phyloP scores from a whole-genome alignment of 768 basidiomycete genomes.

The Cystobasidium tubakii region DNA sequence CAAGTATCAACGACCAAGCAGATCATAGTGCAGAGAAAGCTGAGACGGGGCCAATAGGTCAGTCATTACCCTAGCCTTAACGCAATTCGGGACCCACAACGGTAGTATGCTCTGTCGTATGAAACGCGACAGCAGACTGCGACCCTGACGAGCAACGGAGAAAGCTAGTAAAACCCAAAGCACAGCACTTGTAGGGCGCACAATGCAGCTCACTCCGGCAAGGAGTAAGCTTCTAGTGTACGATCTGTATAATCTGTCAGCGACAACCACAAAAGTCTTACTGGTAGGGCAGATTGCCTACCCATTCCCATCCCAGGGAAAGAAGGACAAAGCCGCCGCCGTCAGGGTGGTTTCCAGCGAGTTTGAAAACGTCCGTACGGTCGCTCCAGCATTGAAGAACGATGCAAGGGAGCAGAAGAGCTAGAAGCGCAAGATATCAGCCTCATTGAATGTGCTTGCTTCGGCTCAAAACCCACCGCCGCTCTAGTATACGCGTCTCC shows the following conservation, averaged over 20 bases:
- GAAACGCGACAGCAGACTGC: neutral
- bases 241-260: neutral
- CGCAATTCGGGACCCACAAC: neutral
- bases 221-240: conserved; percentile 54
- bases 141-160: neutral
- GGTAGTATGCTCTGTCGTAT: neutral
- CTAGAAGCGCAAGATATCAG: neutral
- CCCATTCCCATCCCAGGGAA: conserved; percentile 52
- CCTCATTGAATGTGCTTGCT: neutral
- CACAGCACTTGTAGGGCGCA: conserved; percentile 81
- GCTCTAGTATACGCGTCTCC: neutral
- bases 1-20: conserved; percentile 59
- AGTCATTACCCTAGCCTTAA: neutral
- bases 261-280: too few relatives aligned
- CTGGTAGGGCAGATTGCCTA: too few relatives aligned
- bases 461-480: conserved; percentile 2
- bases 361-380: conserved; percentile 85
- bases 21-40: neutral
- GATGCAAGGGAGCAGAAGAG: conserved; percentile 66
- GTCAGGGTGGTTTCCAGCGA: conserved; percentile 84
- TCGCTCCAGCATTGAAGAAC: conserved; percentile 74
- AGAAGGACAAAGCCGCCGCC: conserved; percentile 66
- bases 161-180: conserved; percentile 71
- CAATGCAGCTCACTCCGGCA: conserved; percentile 69
- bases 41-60: conserved; percentile 53